Conservation (phyloP, 495 filamentous ascomycete species). For the Emericellopsis terricola region DNA sequence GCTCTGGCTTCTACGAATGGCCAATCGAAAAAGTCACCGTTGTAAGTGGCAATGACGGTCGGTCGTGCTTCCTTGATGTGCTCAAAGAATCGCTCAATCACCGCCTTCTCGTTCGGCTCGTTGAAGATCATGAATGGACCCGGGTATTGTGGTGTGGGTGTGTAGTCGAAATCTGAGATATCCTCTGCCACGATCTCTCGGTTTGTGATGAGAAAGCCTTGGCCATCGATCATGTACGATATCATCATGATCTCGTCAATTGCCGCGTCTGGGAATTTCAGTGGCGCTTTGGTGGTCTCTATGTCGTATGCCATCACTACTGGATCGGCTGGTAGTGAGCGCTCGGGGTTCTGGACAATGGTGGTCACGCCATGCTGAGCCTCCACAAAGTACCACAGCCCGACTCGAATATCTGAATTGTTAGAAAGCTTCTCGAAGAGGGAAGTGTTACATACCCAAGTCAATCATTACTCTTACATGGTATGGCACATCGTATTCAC, state of each 20-base stretch:
- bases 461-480: conserved; percentile 98
- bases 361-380: conserved; percentile 78
- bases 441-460: conserved; percentile 34
- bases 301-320: conserved; percentile 97
- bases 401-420: conserved; percentile 68
- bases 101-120: conserved; percentile 76
- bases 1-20: conserved; percentile 91
- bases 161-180: conserved; percentile 96
- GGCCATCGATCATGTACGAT: conserved; percentile 99
- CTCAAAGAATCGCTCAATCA: conserved; percentile 84
- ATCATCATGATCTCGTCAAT: conserved; percentile 99
- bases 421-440: conserved; percentile 5
- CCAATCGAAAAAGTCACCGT: conserved; percentile 99
- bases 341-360: conserved; percentile 72
- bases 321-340: conserved; percentile 75
- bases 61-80: conserved; percentile 91
- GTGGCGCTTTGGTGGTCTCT: conserved; percentile 86
- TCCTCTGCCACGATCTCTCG: conserved; percentile 96
- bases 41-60: conserved; percentile 96
- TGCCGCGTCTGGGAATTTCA: conserved; percentile 94
- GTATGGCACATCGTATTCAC: conserved; percentile 98
- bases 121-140: conserved; percentile 97
- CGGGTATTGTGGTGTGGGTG: conserved; percentile 86
- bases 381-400: conserved; percentile 94
- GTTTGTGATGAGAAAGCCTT: conserved; percentile 96